Conservation (phyloP, 1,284 basidiomycete genomes). For the Puccinia coronata region DNA sequence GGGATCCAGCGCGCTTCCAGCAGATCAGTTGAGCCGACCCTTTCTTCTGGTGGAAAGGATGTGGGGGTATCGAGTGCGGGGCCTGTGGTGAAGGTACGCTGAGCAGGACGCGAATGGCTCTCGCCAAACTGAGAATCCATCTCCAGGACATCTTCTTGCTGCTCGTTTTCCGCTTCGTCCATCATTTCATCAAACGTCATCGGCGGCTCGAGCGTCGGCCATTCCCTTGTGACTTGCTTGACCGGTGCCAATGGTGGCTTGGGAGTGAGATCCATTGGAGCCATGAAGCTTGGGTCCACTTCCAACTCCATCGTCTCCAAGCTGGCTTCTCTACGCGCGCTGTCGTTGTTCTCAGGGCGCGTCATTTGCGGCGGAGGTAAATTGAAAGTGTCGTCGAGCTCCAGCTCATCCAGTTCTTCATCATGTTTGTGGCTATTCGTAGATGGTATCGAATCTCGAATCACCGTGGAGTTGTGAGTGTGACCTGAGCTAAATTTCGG, state of each 20-base stretch:
- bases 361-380: not conserved
- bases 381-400: not conserved
- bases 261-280: not conserved
- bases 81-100: no score
- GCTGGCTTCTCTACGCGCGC: not conserved
- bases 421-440: no score
- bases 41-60: not conserved
- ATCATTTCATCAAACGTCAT: conserved; percentile 14
- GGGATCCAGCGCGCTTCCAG: conserved; percentile 5
- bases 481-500: not conserved
- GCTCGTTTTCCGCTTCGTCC: conserved; percentile 23
- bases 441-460: not conserved
- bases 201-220: not conserved
- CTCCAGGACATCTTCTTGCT: not conserved
- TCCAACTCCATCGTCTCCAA: not conserved
- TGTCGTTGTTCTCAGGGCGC: not conserved
- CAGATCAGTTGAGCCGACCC: not conserved
- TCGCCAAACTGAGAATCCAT: conserved; percentile 19
- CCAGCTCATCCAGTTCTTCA: not conserved
- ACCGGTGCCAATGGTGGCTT: not conserved
- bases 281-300: not conserved
- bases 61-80: not conserved
- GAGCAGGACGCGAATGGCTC: not conserved
- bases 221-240: not conserved
- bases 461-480: not conserved